These are phyloP conservation scores for Solanum rostratum DNA, from an alignment of 257 asterid species.

Conservation along the genomic window DNA sequence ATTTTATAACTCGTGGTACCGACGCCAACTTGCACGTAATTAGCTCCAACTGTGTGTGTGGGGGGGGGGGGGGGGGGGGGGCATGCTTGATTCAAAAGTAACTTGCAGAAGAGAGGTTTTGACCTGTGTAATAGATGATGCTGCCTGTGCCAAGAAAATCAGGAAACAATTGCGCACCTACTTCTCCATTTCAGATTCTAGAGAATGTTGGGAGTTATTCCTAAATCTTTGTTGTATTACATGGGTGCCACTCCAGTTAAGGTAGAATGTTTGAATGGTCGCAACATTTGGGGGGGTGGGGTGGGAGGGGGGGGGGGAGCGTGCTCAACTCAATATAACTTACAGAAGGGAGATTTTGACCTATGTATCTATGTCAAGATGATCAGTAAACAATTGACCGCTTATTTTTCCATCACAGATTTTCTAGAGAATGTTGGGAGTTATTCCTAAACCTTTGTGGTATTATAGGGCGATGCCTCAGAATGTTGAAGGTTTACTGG, in stretches of 20 bases:
- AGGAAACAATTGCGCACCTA: neutral
- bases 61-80: neutral
- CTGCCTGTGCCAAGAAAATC: neutral
- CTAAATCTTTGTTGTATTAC: neutral
- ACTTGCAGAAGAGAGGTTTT: neutral
- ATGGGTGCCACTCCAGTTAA: neutral
- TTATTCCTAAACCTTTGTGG: neutral
- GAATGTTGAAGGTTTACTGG: neutral
- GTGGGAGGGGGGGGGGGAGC: neutral
- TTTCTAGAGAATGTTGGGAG: neutral
- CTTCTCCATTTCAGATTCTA: neutral
- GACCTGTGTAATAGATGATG: neutral
- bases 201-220: neutral
- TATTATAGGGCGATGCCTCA: neutral
- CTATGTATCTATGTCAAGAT: neutral
- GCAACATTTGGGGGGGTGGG: neutral
- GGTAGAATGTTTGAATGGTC: neutral
- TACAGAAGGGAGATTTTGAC: neutral
- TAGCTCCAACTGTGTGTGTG: neutral
- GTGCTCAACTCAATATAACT: neutral
- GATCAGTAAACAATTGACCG: neutral
- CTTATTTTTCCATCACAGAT: neutral
- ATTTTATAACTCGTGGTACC: neutral
- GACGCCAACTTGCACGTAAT: neutral
- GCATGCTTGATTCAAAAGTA: neutral